Conservation (phyloP, 1,284 basidiomycete species). For the Fomitopsis betulina region DNA sequence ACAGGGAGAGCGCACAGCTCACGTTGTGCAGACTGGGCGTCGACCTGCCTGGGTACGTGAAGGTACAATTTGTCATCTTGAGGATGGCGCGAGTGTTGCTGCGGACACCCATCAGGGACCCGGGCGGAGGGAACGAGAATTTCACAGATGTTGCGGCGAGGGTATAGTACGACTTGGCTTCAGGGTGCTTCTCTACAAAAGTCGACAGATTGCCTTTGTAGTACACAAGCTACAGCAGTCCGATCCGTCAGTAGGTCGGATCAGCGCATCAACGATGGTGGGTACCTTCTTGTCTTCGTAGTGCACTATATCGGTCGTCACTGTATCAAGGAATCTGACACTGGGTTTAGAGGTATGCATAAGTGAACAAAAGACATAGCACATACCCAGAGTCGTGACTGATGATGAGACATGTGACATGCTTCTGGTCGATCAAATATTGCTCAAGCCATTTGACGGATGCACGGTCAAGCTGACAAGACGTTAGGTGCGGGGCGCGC, state of each 20-base stretch:
- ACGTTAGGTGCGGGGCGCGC: constrained; percentile 9
- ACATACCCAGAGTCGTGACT: constrained; percentile 94
- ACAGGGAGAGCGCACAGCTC: constrained; percentile 90
- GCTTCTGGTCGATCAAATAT: constrained; percentile 78
- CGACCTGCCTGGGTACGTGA: constrained; percentile 88
- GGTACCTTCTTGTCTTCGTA: constrained; percentile 90
- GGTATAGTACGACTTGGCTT: constrained; percentile 97
- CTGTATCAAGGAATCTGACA: constrained; percentile 87
- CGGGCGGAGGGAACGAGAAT: constrained; percentile 95
- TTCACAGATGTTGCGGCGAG: constrained; percentile 93
- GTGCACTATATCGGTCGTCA: constrained; percentile 98
- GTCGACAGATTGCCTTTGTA: constrained; percentile 92
- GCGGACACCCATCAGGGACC: constrained; percentile 95
- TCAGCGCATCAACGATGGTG: constrained; percentile 8
- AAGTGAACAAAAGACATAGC: constrained; percentile 10
- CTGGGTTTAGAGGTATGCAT: background rate
- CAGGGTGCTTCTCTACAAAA: constrained; percentile 90
- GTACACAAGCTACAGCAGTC: constrained; percentile 71
- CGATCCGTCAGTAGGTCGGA: background rate
- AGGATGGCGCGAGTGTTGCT: constrained; percentile 96
- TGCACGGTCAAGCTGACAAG: constrained; percentile 70
- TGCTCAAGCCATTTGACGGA: constrained; percentile 95
- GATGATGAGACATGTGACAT: constrained; percentile 91
- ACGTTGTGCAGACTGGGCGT: constrained; percentile 86
- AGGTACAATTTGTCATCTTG: constrained; percentile 90